Percentiles rank a stretch among this genome's conserved stretches.
Conservation (phyloP, 2,329 filamentous ascomycete species). For the Aspergillus japonicus region DNA sequence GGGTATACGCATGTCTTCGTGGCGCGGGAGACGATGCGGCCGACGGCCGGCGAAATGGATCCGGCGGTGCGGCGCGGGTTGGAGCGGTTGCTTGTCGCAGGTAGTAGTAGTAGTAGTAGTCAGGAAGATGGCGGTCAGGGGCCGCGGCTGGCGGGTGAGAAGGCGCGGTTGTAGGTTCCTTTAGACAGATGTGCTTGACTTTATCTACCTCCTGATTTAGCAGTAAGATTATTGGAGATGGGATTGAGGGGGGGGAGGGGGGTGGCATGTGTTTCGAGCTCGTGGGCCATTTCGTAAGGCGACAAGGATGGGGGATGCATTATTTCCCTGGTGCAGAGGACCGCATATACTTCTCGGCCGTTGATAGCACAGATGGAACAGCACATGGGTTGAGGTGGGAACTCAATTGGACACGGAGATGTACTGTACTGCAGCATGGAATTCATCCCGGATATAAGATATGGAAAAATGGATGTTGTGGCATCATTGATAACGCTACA, state of each 20-base stretch:
- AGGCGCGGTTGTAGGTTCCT: constrained; percentile 33
- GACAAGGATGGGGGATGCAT: no score
- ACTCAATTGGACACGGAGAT: not conserved
- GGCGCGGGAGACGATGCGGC: constrained; percentile 68
- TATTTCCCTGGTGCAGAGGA: no score
- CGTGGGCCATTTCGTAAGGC: no score
- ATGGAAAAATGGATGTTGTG: no score
- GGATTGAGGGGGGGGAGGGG: no score
- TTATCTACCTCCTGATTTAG: not conserved
- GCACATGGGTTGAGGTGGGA: not conserved
- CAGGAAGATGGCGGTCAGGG: not conserved
- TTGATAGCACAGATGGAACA: not conserved
- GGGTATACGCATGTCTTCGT: constrained; percentile 88
- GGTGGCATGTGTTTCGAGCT: no score
- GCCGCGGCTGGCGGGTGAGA: not conserved
- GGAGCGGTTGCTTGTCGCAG: constrained; percentile 52
- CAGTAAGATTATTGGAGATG: no score
- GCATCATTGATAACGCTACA: no score
- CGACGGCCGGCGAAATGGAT: constrained; percentile 58
- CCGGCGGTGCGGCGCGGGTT: constrained; percentile 51
- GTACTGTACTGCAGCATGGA: not conserved
- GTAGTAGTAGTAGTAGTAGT: no score
- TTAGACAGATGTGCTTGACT: no score
- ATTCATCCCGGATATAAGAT: no score
- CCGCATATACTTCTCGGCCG: no score